Percentiles rank a stretch among this genome's conserved stretches.
These are phyloP conservation scores for Trichoderma sp. DNA, from an alignment of 2,329 filamentous ascomycete genomes.

Conservation along the genomic window DNA sequence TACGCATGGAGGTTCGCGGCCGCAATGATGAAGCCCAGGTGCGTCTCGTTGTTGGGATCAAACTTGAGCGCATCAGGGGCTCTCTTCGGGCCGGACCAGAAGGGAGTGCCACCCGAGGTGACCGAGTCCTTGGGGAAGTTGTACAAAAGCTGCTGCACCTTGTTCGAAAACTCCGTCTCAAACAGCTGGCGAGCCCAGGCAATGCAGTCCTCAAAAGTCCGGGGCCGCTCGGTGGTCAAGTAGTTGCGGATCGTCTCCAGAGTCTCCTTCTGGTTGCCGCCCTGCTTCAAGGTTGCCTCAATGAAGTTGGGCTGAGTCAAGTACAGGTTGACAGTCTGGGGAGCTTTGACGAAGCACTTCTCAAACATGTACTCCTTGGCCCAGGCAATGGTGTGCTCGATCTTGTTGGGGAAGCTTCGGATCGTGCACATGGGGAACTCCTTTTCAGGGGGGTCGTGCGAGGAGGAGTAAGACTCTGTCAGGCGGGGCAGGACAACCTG, in stretches of 20 bases:
- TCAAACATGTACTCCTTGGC: conserved; percentile 90
- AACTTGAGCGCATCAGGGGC: conserved; percentile 92
- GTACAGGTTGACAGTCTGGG: conserved; percentile 93
- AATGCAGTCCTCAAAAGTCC: conserved; percentile 94
- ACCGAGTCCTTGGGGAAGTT: conserved; percentile 96
- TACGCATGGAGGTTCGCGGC: conserved; percentile 93
- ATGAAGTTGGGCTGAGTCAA: conserved; percentile 90
- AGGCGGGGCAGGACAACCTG: conserved; percentile 89
- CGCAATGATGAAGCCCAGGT: conserved; percentile 84
- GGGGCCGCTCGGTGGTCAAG: conserved; percentile 86
- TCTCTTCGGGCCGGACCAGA: conserved; percentile 98
- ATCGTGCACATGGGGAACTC: conserved; percentile 99
- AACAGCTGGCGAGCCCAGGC: conserved; percentile 93
- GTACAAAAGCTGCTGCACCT: conserved; percentile 90
- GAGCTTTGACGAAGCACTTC: conserved; percentile 87
- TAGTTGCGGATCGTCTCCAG: conserved; percentile 88
- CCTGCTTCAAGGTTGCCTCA: conserved; percentile 82
- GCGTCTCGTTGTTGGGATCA: conserved; percentile 78
- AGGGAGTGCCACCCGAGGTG: conserved; percentile 84
- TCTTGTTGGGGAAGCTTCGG: conserved; percentile 95
- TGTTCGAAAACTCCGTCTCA: conserved; percentile 95
- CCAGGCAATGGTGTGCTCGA: conserved; percentile 99
- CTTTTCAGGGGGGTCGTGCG: conserved; percentile 96
- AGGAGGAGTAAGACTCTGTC: conserved; percentile 93
- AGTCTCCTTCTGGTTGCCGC: conserved; percentile 92